Conservation (phyloP, 2,329 filamentous ascomycete species). For the Fusarium sp. region DNA sequence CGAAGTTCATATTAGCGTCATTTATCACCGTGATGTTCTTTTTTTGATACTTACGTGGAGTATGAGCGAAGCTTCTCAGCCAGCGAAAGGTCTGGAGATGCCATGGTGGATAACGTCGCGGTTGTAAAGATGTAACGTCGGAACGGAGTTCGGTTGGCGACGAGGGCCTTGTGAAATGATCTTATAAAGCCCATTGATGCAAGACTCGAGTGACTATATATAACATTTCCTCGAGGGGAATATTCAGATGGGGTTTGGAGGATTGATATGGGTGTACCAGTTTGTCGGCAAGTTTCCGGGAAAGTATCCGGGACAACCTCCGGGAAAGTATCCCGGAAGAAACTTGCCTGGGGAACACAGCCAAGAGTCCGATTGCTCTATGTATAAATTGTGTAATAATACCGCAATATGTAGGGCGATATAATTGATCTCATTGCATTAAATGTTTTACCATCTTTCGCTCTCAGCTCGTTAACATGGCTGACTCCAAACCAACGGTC, state of each 20-base stretch:
- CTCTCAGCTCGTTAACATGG: neutral
- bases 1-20: fast-evolving
- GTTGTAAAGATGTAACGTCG: neutral
- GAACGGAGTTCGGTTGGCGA: neutral
- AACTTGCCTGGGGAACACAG: fast-evolving
- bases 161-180: neutral
- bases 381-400: neutral
- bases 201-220: fast-evolving
- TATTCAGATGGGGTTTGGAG: neutral
- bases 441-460: neutral
- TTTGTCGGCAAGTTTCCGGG: neutral
- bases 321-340: neutral
- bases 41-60: neutral
- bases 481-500: neutral
- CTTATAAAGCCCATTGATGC: fast-evolving
- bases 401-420: too few relatives aligned
- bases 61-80: neutral
- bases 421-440: too few relatives aligned
- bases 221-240: fast-evolving
- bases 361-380: fast-evolving
- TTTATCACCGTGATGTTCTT: fast-evolving
- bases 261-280: fast-evolving
- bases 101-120: fast-evolving
- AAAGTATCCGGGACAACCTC: fast-evolving
- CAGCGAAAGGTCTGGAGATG: neutral